These are phyloP conservation scores for Globisporangium echinulatum DNA, from an alignment of 352 stramenopile genomes.

Conservation along the genomic window DNA sequence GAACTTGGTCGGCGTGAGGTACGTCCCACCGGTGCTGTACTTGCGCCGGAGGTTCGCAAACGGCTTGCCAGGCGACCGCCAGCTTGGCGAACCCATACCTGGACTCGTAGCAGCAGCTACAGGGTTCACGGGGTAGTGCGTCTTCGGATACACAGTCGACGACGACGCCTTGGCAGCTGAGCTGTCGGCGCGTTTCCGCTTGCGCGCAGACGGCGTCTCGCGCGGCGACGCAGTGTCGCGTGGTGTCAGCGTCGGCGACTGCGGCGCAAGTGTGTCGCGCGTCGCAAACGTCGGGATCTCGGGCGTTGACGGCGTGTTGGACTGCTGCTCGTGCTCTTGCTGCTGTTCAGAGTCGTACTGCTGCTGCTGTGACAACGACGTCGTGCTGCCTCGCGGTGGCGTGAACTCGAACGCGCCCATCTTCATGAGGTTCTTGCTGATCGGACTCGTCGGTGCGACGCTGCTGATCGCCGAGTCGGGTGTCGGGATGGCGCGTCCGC, in stretches of 20 bases:
- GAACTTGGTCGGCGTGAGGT: slow-evolving; percentile 35
- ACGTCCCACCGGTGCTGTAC: slow-evolving; percentile 46
- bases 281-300: slow-evolving; percentile 59
- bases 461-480: slow-evolving; percentile 71
- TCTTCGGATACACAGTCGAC: slow-evolving; percentile 39
- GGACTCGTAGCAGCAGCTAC: slow-evolving; percentile 15
- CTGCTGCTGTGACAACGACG: slow-evolving; percentile 14
- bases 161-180: slow-evolving; percentile 15
- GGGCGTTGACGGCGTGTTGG: slow-evolving; percentile 32
- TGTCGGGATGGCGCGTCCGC: slow-evolving; percentile 26
- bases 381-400: slow-evolving; percentile 32
- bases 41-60: slow-evolving; percentile 56
- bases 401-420: slow-evolving; percentile 75
- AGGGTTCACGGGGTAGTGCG: slow-evolving; percentile 27
- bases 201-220: slow-evolving; percentile 20
- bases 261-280: slow-evolving; percentile 19
- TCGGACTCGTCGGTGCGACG: slow-evolving; percentile 50
- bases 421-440: slow-evolving; percentile 81
- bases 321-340: slow-evolving; percentile 8
- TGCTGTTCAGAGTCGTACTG: slow-evolving; percentile 4
- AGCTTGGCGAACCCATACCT: slow-evolving; percentile 9
- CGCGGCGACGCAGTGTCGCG: too few species aligned
- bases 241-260: slow-evolving; percentile 12
- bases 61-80: slow-evolving; percentile 13
- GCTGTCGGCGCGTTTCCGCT: slow-evolving; percentile 37